phyloP scores from a whole-genome alignment of 805 yeast genomes.

The Myxozyma sirexii region DNA sequence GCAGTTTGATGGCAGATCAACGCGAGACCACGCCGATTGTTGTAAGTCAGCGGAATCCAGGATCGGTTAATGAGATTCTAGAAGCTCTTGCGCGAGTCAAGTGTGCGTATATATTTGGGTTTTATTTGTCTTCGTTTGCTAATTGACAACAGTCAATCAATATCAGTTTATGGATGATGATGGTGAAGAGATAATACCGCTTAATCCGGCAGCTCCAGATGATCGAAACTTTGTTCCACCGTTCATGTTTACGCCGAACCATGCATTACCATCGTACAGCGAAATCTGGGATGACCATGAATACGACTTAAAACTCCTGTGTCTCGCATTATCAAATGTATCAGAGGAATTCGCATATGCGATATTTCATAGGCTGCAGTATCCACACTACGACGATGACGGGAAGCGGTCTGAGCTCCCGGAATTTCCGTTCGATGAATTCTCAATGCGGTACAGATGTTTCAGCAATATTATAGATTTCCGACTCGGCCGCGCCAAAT shows the following conservation, averaged over 20 bases:
- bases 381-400: neutral
- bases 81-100: neutral
- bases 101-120: neutral
- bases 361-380: neutral
- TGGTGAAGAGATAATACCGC: neutral
- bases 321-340: slow-evolving; percentile 4
- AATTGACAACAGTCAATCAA: neutral
- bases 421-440: slow-evolving; percentile 1
- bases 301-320: slow-evolving; percentile 11
- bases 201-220: neutral
- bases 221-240: neutral
- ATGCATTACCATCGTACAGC: neutral
- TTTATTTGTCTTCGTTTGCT: no score
- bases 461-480: slow-evolving; percentile 10
- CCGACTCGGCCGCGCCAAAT: slow-evolving; percentile 8
- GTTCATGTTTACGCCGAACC: neutral
- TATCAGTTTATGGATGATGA: neutral
- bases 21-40: neutral
- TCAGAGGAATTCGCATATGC: slow-evolving; percentile 1
- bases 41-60: neutral
- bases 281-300: neutral
- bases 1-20: neutral
- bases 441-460: slow-evolving; percentile 8
- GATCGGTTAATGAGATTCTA: neutral
- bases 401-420: neutral